Conservation (phyloP, 345 rosid genomes). For the Gossypium anomalum region DNA sequence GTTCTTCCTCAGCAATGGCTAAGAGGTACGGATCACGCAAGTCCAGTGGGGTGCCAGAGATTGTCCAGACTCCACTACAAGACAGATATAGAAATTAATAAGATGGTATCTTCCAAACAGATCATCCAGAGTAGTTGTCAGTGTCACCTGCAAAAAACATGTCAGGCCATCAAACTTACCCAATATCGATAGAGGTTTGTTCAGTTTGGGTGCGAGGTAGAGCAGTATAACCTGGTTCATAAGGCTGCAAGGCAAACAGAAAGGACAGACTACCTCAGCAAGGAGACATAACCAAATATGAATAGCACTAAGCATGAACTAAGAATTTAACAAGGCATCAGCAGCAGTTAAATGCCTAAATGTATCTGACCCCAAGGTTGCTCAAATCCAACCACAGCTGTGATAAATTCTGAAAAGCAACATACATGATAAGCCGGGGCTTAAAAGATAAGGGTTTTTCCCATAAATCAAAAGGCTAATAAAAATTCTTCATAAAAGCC, state of each 20-base stretch:
- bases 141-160: neutral
- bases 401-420: neutral
- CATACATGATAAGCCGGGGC: neutral
- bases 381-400: neutral
- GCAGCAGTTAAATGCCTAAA: neutral
- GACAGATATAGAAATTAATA: slow-evolving; percentile 10
- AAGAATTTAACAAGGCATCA: slow-evolving; percentile 25
- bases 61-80: slow-evolving; percentile 86
- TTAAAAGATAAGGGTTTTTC: neutral
- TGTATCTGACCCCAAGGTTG: neutral
- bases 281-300: neutral
- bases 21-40: slow-evolving; percentile 77
- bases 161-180: slow-evolving; percentile 39
- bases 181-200: slow-evolving; percentile 77
- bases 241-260: slow-evolving; percentile 45
- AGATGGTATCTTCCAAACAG: neutral
- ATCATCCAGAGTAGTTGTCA: neutral
- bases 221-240: slow-evolving; percentile 80
- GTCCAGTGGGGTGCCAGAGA: slow-evolving; percentile 77
- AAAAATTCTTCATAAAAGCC: neutral
- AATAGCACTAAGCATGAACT: neutral
- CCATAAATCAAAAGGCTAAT: neutral
- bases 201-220: slow-evolving; percentile 57
- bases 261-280: slow-evolving; percentile 8
- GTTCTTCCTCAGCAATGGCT: slow-evolving; percentile 92